Conservation (phyloP, 306 rosid genomes). For the Rubus parviflorus region DNA sequence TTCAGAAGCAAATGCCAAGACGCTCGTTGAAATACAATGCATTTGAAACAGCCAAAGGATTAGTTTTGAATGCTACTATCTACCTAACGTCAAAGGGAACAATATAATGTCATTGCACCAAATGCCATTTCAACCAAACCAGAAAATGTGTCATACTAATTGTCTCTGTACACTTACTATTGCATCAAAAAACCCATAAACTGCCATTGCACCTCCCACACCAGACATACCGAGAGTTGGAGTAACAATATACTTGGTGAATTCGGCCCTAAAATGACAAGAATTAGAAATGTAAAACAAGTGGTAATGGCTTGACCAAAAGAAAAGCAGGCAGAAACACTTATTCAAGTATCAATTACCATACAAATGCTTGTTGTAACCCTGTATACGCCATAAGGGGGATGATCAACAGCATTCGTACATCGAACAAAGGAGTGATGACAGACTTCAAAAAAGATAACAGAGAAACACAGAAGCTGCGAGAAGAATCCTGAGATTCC, state of each 20-base stretch:
- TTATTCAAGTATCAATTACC: constrained; percentile 51
- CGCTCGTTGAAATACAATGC: neutral
- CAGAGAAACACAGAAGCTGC: constrained; percentile 40
- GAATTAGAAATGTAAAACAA: constrained; percentile 16
- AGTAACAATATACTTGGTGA: constrained; percentile 70
- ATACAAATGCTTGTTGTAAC: constrained; percentile 88
- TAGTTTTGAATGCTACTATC: neutral
- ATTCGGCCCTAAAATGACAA: constrained; percentile 63
- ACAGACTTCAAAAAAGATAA: constrained; percentile 53
- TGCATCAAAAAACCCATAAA: constrained; percentile 91
- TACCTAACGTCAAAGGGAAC: neutral
- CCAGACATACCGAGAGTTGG: constrained; percentile 88
- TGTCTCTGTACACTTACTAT: constrained; percentile 59
- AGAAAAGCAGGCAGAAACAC: constrained; percentile 28
- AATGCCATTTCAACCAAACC: constrained; percentile 4
- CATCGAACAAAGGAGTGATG: constrained; percentile 51
- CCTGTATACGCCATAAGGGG: constrained; percentile 95
- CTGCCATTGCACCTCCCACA: constrained; percentile 93
- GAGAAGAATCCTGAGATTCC: constrained; percentile 35
- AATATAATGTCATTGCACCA: constrained; percentile 17
- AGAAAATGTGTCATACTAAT: neutral
- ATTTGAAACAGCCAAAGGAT: no score
- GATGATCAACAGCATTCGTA: constrained; percentile 70
- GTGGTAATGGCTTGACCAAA: constrained; percentile 9
- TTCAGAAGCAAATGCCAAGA: constrained; percentile 55